Base-by-base conservation (phyloP, 768 basidiomycete genomes). In the Rubroboletus satanas region DNA sequence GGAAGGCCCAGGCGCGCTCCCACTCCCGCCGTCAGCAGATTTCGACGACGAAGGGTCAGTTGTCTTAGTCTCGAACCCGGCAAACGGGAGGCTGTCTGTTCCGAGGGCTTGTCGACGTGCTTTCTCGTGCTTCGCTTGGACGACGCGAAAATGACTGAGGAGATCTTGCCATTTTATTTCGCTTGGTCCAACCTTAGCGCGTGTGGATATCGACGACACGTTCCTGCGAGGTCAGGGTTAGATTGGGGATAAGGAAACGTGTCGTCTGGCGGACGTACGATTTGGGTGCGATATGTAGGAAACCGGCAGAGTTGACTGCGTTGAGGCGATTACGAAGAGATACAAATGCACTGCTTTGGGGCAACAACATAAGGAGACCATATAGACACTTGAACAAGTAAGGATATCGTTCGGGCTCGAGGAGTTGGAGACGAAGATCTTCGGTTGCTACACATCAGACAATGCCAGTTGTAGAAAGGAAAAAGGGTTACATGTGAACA, bases 91-190 rank as follows among this genome's bases (percentile, higher is more conserved):
- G 1, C 69, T 74, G 52, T 93, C 88, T 14, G 78, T 73, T n/a
- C 88, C 88, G 7, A 87, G 73, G 0, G 85, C 83, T 59, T 84
- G 86, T 36, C 95, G 78, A 29, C 94, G 83, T 5, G 93, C 83
- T 67, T 94, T 95, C 74, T 98, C 95, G 66, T 98, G 95, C 62
- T 85, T 88, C 33, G 81, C 78, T 71, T 99, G 97, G 1, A 97
- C 85, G 0, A 82, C 75, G 17, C 95, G 86, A 77, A 99, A 99
- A 70, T 99, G 97, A 5, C 81, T 79, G 10, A 98, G 80, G 0
- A 99, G 79, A 57, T 98, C 97, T 66, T 87, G 86, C 97, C 97
- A 99, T 68, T 97, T 98, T 68, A 99, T 97, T 50, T 97, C 93
- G 41, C 91, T 93, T 26, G 90, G 82, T 31, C 83, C 76, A 0